Evolutionary conservation across 1,139 yeast species (phyloP).

Genomic region (Martiniozyma asiatica): DNA sequence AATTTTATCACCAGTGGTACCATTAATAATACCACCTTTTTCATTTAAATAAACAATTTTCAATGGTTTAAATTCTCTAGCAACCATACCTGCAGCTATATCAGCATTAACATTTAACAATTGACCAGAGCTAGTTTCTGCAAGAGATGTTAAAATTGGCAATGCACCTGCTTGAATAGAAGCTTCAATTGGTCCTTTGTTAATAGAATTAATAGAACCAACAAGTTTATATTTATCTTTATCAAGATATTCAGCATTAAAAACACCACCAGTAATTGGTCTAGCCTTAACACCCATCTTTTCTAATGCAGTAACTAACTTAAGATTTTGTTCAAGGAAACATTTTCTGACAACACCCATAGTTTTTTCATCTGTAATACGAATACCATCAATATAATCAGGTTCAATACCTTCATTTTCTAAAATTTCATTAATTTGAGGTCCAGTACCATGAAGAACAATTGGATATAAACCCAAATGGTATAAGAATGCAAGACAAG

Average conservation of each 20-base stretch:
- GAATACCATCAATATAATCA: conserved; percentile 88
- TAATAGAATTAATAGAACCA: conserved; percentile 78
- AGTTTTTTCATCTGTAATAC: conserved; percentile 89
- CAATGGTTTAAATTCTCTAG: conserved; percentile 91
- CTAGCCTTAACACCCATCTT: conserved; percentile 95
- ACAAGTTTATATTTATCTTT: conserved; percentile 85
- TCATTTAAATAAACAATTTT: conserved; percentile 93
- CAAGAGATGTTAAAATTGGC: conserved; percentile 91
- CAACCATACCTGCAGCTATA: conserved; percentile 97
- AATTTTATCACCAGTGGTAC: conserved; percentile 81
- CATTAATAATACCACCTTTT: conserved; percentile 94
- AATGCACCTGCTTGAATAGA: conserved; percentile 92
- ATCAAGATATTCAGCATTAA: conserved; percentile 85
- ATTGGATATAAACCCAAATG: conserved; percentile 97
- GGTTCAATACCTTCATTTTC: conserved; percentile 96
- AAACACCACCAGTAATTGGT: conserved; percentile 97
- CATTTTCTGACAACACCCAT: conserved; percentile 95
- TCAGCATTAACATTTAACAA: conserved; percentile 95
- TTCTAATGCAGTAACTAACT: conserved; percentile 90
- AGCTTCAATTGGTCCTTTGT: conserved; percentile 87
- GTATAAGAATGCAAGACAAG: conserved; percentile 88
- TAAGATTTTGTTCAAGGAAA: conserved; percentile 87
- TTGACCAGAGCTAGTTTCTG: conserved; percentile 95
- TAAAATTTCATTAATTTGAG: conserved; percentile 87
- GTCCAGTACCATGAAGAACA: conserved; percentile 97